A percentile compares a stretch with the other conserved stretches of the same genome.
These are phyloP conservation scores for Diaporthe citri DNA, from an alignment of 2,329 filamentous ascomycete species.

Conservation along the genomic window DNA sequence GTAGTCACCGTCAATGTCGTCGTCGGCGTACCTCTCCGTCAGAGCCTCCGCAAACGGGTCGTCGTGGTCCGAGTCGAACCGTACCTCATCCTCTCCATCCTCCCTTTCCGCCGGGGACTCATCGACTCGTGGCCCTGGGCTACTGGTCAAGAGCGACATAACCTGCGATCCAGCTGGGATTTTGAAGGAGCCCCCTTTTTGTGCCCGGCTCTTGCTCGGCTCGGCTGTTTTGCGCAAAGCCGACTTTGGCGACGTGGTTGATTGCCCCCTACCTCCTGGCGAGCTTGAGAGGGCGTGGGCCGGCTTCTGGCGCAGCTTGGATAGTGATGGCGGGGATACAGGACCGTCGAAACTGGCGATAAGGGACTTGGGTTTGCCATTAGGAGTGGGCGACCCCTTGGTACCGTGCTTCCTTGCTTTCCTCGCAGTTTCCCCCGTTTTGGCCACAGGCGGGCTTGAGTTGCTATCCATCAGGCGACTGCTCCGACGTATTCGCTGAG, in stretches of 20 bases:
- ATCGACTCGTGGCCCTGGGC: constrained; percentile 4
- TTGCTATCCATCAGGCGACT: constrained; percentile 2
- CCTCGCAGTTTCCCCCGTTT: neutral
- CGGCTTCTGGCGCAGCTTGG: constrained; percentile 12
- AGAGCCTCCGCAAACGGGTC: neutral
- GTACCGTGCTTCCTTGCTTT: neutral
- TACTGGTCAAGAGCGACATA: constrained; percentile 23
- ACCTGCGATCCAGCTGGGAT: constrained; percentile 24
- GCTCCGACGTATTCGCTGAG: constrained; percentile 13
- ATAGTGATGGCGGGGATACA: constrained; percentile 33
- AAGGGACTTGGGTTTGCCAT: constrained; percentile 18
- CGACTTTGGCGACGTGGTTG: neutral
- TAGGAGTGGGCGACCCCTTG: constrained; percentile 11
- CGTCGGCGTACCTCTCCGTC: constrained; percentile 35
- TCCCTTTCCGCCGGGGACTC: constrained; percentile 1
- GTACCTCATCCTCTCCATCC: neutral
- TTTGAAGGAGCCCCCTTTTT: neutral
- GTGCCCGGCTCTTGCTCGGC: neutral
- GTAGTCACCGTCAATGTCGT: constrained; percentile 33
- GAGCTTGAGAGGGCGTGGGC: neutral
- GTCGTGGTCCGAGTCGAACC: neutral
- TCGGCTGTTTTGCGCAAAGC: neutral
- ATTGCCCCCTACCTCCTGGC: neutral
- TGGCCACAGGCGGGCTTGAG: constrained; percentile 10
- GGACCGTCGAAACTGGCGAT: constrained; percentile 32